Conservation (phyloP, 179 eudicot species). For the Patellifolia procumbens region DNA sequence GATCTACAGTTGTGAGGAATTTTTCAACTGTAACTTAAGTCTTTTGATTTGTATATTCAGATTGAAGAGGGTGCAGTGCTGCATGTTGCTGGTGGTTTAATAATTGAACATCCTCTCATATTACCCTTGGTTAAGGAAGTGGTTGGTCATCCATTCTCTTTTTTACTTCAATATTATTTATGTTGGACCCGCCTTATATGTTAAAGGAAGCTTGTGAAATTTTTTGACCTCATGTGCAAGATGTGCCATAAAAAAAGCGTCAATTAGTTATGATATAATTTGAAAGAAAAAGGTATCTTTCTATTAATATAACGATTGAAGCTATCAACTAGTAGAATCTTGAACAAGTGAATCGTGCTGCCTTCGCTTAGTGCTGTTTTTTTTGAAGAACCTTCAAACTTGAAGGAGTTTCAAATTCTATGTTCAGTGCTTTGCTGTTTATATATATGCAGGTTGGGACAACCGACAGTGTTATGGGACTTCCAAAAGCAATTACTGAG, state of each 20-base stretch:
- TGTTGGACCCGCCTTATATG: background rate
- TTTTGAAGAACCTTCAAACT: background rate
- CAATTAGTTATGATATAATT: background rate
- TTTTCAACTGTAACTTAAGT: background rate
- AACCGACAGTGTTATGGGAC: slow-evolving; percentile 97
- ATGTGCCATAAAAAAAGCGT: background rate
- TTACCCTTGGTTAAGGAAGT: slow-evolving; percentile 79
- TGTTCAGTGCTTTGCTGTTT: background rate
- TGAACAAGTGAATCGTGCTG: background rate
- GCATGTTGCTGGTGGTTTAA: slow-evolving; percentile 79
- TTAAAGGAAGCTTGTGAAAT: background rate
- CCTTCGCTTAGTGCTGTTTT: background rate
- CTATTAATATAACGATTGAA: background rate
- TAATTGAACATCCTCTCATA: slow-evolving; percentile 83
- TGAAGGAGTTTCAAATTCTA: background rate
- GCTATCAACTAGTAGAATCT: background rate
- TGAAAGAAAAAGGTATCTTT: background rate
- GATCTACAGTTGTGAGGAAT: background rate
- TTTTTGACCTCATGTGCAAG: background rate
- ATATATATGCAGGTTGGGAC: slow-evolving; percentile 71
- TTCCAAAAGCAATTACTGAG: slow-evolving; percentile 78
- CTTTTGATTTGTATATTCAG: slow-evolving; percentile 38
- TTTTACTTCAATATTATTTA: background rate
- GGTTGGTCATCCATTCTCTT: slow-evolving; percentile 44
- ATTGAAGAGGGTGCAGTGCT: slow-evolving; percentile 82